Evolutionary conservation across 2,329 filamentous ascomycete genomes (phyloP).

Genomic region (Chaetomiaceae sp.): DNA sequence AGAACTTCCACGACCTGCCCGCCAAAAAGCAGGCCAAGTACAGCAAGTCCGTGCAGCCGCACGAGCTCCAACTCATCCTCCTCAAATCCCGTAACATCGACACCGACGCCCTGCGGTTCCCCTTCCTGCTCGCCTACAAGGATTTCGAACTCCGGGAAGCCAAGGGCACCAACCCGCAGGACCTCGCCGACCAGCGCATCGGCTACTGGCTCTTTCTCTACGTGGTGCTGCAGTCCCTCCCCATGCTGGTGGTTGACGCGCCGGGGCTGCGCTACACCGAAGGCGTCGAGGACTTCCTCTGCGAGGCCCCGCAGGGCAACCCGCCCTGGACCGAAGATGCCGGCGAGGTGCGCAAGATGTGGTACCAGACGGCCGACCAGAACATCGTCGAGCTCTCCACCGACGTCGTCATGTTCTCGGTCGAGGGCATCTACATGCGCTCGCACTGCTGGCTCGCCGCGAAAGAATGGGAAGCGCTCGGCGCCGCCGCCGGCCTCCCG

Average conservation of each 20-base stretch:
- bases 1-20: conserved; percentile 58
- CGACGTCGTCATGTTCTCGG: conserved; percentile 55
- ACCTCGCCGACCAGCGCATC: conserved; percentile 63
- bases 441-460: conserved; percentile 52
- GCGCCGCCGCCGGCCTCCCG: conserved; percentile 12
- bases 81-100: conserved; percentile 77
- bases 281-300: conserved; percentile 76
- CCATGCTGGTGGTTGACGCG: conserved; percentile 71
- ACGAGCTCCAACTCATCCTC: conserved; percentile 72
- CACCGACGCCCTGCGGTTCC: conserved; percentile 48
- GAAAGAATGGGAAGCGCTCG: conserved; percentile 40
- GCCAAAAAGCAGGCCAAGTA: conserved; percentile 70
- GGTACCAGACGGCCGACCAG: conserved; percentile 63
- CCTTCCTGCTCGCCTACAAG: conserved; percentile 65
- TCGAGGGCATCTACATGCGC: conserved; percentile 54
- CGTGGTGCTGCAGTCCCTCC: conserved; percentile 68
- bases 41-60: conserved; percentile 65
- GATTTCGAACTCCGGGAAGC: conserved; percentile 65
- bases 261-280: conserved; percentile 62
- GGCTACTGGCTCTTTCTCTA: conserved; percentile 82
- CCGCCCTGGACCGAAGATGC: conserved; percentile 68
- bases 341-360: conserved; percentile 57
- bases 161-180: conserved; percentile 55
- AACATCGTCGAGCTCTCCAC: conserved; percentile 53
- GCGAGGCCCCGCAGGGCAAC: conserved; percentile 65